phyloP scores from a whole-genome alignment of 164 flowering plant species.

The Berberis thunbergii region DNA sequence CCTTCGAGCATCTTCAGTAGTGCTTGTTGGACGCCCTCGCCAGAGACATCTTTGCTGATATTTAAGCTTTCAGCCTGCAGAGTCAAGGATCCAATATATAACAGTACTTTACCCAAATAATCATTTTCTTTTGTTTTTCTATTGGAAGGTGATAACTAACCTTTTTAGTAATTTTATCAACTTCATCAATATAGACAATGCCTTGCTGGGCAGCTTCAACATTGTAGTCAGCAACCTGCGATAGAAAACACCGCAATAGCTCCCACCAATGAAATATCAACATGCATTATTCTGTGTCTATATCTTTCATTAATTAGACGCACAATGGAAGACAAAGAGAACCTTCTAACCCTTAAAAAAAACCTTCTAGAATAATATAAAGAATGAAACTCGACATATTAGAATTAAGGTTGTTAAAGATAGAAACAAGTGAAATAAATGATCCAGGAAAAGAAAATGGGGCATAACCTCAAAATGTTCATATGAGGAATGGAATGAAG shows the following conservation, averaged over 20 bases:
- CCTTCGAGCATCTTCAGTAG: conserved; percentile 96
- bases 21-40: conserved; percentile 98
- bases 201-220: conserved; percentile 97
- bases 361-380: too few relatives aligned
- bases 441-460: too few relatives aligned
- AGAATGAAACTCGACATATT: too few relatives aligned
- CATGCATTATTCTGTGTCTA: too few relatives aligned
- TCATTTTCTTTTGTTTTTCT: background rate
- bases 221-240: conserved; percentile 84
- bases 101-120: background rate
- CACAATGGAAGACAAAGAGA: too few relatives aligned
- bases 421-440: too few relatives aligned
- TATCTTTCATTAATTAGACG: too few relatives aligned
- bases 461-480: too few relatives aligned
- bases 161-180: conserved; percentile 98
- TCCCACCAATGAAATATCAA: background rate
- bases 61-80: conserved; percentile 88
- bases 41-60: conserved; percentile 91
- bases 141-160: conserved; percentile 8
- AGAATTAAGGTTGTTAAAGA: too few relatives aligned
- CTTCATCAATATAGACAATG: conserved; percentile 97
- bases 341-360: too few relatives aligned
- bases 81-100: background rate
- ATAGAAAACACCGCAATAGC: background rate
- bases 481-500: too few relatives aligned